Evolutionary conservation across 2,329 filamentous ascomycete species (phyloP).

Genomic region (Sordariomycetes sp.): DNA sequence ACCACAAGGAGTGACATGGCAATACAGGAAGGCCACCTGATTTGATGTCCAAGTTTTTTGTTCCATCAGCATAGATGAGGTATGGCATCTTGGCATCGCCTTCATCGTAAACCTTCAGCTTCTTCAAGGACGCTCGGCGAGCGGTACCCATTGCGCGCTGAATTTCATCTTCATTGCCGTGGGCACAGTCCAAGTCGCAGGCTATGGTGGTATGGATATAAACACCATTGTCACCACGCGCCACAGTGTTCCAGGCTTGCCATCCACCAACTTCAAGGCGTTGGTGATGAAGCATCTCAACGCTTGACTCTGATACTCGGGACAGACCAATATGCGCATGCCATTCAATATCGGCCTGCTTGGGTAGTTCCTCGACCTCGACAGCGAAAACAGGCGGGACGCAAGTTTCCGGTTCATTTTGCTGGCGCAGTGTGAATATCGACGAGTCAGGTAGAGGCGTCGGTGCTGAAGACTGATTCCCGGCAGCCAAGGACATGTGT

Average conservation of each 20-base stretch:
- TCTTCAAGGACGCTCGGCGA: constrained; percentile 10
- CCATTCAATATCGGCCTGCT: constrained; percentile 74
- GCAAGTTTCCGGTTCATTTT: constrained; percentile 20
- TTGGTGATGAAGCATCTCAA: constrained; percentile 13
- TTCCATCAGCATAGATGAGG: constrained; percentile 2
- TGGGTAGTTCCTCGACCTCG: constrained; percentile 69
- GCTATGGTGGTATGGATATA: constrained; percentile 21
- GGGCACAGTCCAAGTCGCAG: constrained; percentile 1
- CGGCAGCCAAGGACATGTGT: constrained; percentile 31
- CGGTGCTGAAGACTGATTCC: constrained; percentile 12
- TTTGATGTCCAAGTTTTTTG: constrained; percentile 8
- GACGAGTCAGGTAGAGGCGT: constrained; percentile 41
- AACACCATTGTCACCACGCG: constrained; percentile 9
- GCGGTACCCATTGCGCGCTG: neutral
- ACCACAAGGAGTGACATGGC: constrained; percentile 28
- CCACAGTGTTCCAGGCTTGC: constrained; percentile 17
- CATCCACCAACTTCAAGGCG: constrained; percentile 11
- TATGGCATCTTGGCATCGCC: too few species aligned
- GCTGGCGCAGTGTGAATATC: constrained; percentile 26
- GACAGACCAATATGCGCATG: constrained; percentile 56
- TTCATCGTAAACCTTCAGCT: constrained; percentile 12
- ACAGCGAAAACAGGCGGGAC: constrained; percentile 64
- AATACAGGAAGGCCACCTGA: constrained; percentile 13
- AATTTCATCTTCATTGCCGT: too few species aligned
- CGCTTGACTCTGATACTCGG: constrained; percentile 15